Conservation (phyloP, 164 flowering plant genomes). For the Vitis rupestris region DNA sequence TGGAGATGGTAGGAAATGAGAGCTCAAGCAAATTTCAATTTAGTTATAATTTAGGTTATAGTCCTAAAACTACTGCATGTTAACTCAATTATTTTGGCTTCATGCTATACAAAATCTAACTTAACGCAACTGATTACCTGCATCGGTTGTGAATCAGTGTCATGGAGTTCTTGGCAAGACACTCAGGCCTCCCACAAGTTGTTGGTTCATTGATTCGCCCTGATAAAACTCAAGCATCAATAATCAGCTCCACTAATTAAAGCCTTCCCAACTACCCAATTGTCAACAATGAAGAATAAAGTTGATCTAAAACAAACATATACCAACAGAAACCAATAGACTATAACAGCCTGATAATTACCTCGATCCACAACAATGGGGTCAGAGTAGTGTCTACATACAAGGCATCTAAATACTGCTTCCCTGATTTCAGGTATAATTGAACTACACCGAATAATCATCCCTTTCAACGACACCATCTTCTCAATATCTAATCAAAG, state of each 20-base stretch:
- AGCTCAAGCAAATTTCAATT: too few species aligned
- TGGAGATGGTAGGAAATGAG: too few species aligned
- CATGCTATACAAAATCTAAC: background rate
- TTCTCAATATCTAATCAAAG: constrained; percentile 71
- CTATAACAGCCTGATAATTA: constrained; percentile 19
- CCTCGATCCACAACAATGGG: constrained; percentile 91
- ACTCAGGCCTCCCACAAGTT: constrained; percentile 67
- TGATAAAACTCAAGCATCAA: constrained; percentile 23
- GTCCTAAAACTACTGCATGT: background rate
- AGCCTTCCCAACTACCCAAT: too few species aligned
- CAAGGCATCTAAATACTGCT: constrained; percentile 84
- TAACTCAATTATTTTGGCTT: background rate
- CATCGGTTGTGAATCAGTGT: constrained; percentile 87
- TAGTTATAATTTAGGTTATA: background rate
- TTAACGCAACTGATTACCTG: constrained; percentile 50
- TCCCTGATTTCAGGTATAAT: constrained; percentile 97
- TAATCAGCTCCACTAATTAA: background rate
- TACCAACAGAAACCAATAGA: too few species aligned
- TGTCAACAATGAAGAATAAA: background rate
- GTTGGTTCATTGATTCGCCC: constrained; percentile 85
- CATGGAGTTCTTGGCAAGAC: constrained; percentile 84
- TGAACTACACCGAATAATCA: constrained; percentile 90
- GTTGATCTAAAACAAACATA: too few species aligned
- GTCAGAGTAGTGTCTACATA: constrained; percentile 83
- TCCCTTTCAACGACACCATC: constrained; percentile 95